These are phyloP conservation scores for Termitomyces sp. DNA, from an alignment of 768 basidiomycete species.

Conservation along the genomic window DNA sequence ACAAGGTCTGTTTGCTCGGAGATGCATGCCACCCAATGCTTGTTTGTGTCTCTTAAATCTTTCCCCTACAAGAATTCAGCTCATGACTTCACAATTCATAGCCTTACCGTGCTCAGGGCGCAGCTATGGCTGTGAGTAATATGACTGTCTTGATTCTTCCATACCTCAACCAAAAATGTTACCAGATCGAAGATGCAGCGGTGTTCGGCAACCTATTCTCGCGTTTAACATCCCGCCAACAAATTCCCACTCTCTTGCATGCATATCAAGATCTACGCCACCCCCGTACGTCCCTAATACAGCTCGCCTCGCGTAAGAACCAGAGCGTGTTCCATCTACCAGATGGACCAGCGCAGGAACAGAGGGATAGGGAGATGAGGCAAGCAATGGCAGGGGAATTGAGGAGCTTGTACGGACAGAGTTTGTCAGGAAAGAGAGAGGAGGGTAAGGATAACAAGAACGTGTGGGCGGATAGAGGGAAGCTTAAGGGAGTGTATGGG, in stretches of 20 bases:
- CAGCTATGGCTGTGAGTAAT: constrained; percentile 45
- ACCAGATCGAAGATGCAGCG: constrained; percentile 49
- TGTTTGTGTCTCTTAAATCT: constrained; percentile 28
- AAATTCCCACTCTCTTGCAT: constrained; percentile 38
- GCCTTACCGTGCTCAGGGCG: constrained; percentile 55
- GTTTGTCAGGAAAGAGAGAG: neutral
- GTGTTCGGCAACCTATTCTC: constrained; percentile 52
- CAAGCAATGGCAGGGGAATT: constrained; percentile 41
- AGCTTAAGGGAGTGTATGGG: constrained; percentile 42
- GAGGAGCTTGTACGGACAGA: constrained; percentile 12
- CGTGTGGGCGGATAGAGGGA: constrained; percentile 53
- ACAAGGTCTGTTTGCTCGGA: constrained; percentile 43
- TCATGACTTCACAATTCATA: constrained; percentile 10
- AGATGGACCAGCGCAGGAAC: constrained; percentile 54
- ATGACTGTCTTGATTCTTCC: neutral
- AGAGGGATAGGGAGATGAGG: constrained; percentile 50
- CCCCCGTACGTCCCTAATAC: constrained; percentile 44
- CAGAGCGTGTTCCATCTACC: constrained; percentile 53
- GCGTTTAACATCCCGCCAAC: constrained; percentile 34
- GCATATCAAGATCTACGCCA: constrained; percentile 54
- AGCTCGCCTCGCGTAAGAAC: constrained; percentile 46
- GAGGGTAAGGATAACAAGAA: constrained; percentile 36
- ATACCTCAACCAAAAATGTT: neutral
- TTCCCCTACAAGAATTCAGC: neutral
- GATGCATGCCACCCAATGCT: constrained; percentile 60